Evolutionary conservation across 345 rosid species (phyloP).

Genomic region (Reutealis trisperma): DNA sequence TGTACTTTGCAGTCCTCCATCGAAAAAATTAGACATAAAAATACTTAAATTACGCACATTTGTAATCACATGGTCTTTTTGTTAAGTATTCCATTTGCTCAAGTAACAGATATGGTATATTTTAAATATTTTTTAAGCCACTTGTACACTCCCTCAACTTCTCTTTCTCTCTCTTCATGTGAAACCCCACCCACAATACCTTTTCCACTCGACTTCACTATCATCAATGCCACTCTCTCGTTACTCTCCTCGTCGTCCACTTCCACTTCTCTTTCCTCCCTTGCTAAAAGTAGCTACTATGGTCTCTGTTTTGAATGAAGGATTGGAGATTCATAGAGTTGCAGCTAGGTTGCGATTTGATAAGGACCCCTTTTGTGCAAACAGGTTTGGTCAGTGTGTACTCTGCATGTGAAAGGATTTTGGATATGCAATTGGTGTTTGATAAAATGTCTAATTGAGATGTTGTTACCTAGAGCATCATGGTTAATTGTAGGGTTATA

Average conservation of each 20-base stretch:
- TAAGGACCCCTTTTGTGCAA: constrained; percentile 58
- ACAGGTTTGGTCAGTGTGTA: constrained; percentile 51
- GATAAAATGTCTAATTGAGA: constrained; percentile 56
- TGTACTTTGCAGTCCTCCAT: too few relatives aligned
- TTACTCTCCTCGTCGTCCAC: constrained; percentile 40
- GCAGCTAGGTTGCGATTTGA: constrained; percentile 45
- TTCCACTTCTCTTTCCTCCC: constrained; percentile 44
- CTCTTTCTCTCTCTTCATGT: too few relatives aligned
- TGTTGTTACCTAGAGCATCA: constrained; percentile 57
- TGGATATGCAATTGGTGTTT: constrained; percentile 49
- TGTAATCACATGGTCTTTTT: too few relatives aligned
- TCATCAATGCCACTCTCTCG: constrained; percentile 10
- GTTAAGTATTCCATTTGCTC: too few relatives aligned
- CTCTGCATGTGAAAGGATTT: constrained; percentile 35
- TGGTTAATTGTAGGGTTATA: constrained; percentile 53
- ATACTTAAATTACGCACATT: too few relatives aligned
- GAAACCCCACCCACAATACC: constrained; percentile 14
- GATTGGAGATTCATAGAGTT: constrained; percentile 59
- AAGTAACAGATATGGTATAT: too few relatives aligned
- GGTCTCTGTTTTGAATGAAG: constrained; percentile 45
- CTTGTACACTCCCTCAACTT: too few relatives aligned
- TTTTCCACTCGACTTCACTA: constrained; percentile 12
- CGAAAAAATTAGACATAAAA: too few relatives aligned
- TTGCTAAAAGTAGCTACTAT: constrained; percentile 45
- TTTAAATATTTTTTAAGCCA: too few relatives aligned